These are phyloP conservation scores for Iberis pinnata DNA, from an alignment of 345 rosid genomes.

Conservation along the genomic window DNA sequence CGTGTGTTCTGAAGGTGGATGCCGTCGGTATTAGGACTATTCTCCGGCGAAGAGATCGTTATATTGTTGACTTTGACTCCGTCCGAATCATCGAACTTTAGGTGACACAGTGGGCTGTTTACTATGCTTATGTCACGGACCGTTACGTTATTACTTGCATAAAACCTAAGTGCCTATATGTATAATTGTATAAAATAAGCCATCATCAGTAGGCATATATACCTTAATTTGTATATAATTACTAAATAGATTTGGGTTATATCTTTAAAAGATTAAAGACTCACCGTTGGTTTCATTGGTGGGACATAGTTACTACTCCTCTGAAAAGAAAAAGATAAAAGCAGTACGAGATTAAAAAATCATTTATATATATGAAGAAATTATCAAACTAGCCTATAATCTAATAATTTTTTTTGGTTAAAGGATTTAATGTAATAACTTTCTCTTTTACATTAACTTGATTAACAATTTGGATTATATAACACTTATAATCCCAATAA, in stretches of 20 bases:
- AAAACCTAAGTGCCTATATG: conserved; percentile 73
- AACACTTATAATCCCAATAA: not conserved
- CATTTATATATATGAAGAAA: not conserved
- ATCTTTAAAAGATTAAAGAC: not conserved
- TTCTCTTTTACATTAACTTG: not conserved
- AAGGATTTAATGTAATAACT: too few relatives aligned
- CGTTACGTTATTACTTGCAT: conserved; percentile 57
- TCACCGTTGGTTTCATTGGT: conserved; percentile 74
- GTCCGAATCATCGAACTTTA: conserved; percentile 66
- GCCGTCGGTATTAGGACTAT: conserved; percentile 83
- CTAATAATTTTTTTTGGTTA: not conserved
- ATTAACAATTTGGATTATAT: not conserved
- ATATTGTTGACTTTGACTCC: conserved; percentile 56
- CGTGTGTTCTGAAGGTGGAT: conserved; percentile 80
- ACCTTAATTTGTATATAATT: too few relatives aligned
- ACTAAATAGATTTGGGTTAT: not conserved
- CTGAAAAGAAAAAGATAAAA: conserved; percentile 31
- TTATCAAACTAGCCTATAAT: not conserved
- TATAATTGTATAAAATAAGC: not conserved
- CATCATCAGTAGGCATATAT: not conserved
- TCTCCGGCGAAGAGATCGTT: conserved; percentile 58
- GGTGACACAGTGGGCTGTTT: conserved; percentile 81
- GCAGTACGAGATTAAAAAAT: not conserved
- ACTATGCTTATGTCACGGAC: conserved; percentile 58
- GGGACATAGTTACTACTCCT: conserved; percentile 43